Evolutionary conservation across 495 filamentous ascomycete genomes (phyloP), one percentile per base, ranked within the genome.

Genomic region (Cetradonia linearis): DNA sequence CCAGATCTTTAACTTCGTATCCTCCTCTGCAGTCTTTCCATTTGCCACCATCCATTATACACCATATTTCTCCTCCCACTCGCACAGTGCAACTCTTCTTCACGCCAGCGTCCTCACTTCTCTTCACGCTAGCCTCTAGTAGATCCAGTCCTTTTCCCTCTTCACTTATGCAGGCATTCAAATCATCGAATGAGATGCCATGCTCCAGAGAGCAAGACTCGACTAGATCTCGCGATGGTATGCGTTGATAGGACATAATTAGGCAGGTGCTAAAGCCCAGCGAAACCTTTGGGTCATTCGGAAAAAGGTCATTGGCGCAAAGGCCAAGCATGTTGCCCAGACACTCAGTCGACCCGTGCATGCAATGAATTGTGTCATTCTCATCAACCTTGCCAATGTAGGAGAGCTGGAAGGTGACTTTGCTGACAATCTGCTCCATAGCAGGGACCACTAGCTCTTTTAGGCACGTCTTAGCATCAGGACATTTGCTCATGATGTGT

Each of bases 401-500:
- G 0, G 88, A 92, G 57, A 96, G 77, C 23, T 78, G 84, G 71
- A 97, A 98, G 73, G 95, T 84, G 34, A 97, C 91, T 68, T 93
- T 94, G 58, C 86, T 79, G 58, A 79, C 78, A 25, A 91, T 78
- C 52, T 83, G 78, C 70, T 87, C 81, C 89, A 98, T 95, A 3
- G 88, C 81, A 2, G 94, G 93, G 2, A 96, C 73, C 16, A 97
- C 79, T 59, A 98, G 69, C 56, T 91, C 76, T 52, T 83, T 81
- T 7, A 98, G 77, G 68, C 93, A 96, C 68, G 86, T 84, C 70
- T 73, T 78, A 3, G 88, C 86, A 70, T 94, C 89, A 1, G 93
- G 93, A 66, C 93, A 98, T 75, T 97, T 96, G 72, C 85, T 87
- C 86, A 95, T 96, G 62, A 95, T 87, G 68, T 94, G 89, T 58